Evolutionary conservation across 2,329 filamentous ascomycete species (phyloP).

Genomic region (Bimuria novae-zelandiae): DNA sequence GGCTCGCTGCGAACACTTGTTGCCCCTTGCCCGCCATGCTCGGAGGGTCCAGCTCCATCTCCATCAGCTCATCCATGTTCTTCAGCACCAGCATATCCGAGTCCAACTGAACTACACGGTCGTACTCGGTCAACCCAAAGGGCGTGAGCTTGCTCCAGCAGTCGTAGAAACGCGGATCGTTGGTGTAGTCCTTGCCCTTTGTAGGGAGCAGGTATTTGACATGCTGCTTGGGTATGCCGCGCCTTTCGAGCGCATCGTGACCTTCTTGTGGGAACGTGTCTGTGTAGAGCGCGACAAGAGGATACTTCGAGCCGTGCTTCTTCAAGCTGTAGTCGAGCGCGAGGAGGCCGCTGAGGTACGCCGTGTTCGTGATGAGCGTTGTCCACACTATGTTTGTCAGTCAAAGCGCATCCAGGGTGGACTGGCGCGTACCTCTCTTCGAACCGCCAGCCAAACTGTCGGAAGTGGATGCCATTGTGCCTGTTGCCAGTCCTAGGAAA

Average conservation of each 20-base stretch:
- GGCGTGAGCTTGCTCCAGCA: constrained; percentile 87
- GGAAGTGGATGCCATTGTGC: constrained; percentile 18
- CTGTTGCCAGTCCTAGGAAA: too few relatives aligned
- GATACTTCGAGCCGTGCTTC: constrained; percentile 68
- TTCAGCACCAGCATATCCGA: constrained; percentile 81
- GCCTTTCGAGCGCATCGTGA: constrained; percentile 68
- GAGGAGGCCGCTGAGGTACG: constrained; percentile 80
- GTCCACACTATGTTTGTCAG: constrained; percentile 71
- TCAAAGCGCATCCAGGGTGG: constrained; percentile 2
- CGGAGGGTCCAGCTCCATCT: constrained; percentile 70
- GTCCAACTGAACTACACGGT: constrained; percentile 81
- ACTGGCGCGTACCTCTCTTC: constrained; percentile 42
- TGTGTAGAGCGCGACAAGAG: constrained; percentile 82
- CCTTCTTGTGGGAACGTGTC: constrained; percentile 72
- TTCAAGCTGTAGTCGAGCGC: constrained; percentile 80
- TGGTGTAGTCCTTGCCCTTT: constrained; percentile 67
- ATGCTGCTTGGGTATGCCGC: constrained; percentile 70
- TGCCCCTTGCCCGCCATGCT: constrained; percentile 58
- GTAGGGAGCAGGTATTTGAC: constrained; percentile 75
- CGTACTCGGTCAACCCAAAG: constrained; percentile 77
- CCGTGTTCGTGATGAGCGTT: constrained; percentile 81
- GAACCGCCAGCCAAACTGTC: constrained; percentile 31
- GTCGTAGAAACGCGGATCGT: constrained; percentile 85
- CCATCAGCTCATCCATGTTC: constrained; percentile 94
- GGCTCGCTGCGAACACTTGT: constrained; percentile 78